Evolutionary conservation across 2,329 filamentous ascomycete species (phyloP).

Genomic region (Cordyceps cateniannulata): DNA sequence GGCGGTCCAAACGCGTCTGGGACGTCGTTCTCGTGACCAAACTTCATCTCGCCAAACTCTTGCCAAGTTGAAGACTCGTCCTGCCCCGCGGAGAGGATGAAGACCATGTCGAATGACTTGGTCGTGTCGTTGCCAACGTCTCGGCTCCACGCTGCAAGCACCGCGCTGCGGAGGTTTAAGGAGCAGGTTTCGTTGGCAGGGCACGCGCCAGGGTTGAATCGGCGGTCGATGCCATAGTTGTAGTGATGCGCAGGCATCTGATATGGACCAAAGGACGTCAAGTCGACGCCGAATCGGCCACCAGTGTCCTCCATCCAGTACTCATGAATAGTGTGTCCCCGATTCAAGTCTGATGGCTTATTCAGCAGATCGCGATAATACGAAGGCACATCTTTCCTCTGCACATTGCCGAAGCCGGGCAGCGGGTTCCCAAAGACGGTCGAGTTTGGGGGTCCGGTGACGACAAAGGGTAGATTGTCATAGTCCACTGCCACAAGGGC

Average conservation of each 20-base stretch:
- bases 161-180: constrained; percentile 42
- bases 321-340: constrained; percentile 47
- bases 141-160: constrained; percentile 40
- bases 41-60: constrained; percentile 50
- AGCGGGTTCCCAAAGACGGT: constrained; percentile 46
- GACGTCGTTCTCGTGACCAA: constrained; percentile 38
- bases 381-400: constrained; percentile 34
- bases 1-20: constrained; percentile 44
- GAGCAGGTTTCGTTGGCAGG: constrained; percentile 36
- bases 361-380: constrained; percentile 37
- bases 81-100: constrained; percentile 48
- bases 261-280: constrained; percentile 47
- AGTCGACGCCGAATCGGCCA: constrained; percentile 44
- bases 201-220: constrained; percentile 43
- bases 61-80: constrained; percentile 51
- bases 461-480: constrained; percentile 40
- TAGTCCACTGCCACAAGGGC: constrained; percentile 48
- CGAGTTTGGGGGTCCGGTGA: constrained; percentile 38
- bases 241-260: constrained; percentile 39
- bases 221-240: constrained; percentile 44
- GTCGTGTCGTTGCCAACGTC: constrained; percentile 46
- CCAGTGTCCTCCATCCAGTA: constrained; percentile 53
- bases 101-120: constrained; percentile 42
- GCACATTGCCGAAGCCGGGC: constrained; percentile 32
- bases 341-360: constrained; percentile 40